Percentiles rank a stretch among this genome's conserved stretches.
phyloP scores from a whole-genome alignment of 2,329 filamentous ascomycete genomes.

The Aureobasidium sp. region DNA sequence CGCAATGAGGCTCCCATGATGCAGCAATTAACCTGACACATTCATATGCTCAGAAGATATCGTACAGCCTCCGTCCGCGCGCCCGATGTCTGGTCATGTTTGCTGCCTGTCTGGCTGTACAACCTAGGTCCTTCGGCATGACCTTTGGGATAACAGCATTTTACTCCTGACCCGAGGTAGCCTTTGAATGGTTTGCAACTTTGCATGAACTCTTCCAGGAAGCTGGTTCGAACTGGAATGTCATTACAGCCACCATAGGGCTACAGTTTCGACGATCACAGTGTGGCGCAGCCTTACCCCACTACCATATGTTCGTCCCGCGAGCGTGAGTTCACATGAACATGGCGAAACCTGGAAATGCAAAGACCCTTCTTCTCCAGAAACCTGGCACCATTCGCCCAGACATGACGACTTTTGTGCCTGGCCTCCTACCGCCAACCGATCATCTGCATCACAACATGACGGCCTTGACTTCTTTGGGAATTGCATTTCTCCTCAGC shows the following conservation, averaged over 20 bases:
- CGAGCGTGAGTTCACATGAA: background rate
- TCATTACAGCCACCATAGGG: background rate
- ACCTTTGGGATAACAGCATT: background rate
- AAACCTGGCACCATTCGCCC: background rate
- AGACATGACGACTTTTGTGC: background rate
- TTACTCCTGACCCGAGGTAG: background rate
- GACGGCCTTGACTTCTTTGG: background rate
- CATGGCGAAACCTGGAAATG: background rate
- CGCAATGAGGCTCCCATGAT: background rate
- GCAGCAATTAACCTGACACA: background rate
- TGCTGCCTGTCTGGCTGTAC: background rate
- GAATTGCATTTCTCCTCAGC: background rate
- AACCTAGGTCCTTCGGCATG: background rate
- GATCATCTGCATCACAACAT: background rate
- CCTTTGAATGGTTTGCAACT: background rate
- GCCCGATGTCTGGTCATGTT: too few species aligned
- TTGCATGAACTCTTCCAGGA: background rate
- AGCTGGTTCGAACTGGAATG: background rate
- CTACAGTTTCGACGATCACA: background rate
- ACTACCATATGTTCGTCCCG: background rate
- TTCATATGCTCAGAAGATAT: background rate
- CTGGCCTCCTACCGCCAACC: background rate
- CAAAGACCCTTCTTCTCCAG: background rate
- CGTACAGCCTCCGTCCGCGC: too few species aligned
- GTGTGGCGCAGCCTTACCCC: background rate